Percentiles rank a stretch among this genome's conserved stretches.
phyloP scores from a whole-genome alignment of 176 grass and related monocot genomes.

The Chloris gayana region DNA sequence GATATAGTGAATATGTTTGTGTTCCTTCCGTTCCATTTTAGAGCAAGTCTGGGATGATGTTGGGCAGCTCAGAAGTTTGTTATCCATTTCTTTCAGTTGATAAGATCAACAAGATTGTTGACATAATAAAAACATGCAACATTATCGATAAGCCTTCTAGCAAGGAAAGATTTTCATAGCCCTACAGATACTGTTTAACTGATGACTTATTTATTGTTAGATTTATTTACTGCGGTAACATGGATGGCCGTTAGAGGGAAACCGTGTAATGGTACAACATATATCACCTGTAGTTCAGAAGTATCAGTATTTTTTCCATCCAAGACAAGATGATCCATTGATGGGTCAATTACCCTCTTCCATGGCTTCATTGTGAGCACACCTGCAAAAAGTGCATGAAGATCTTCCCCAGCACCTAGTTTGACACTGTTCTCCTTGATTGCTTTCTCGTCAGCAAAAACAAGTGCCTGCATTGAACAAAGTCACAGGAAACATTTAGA shows the following conservation, averaged over 20 bases:
- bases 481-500: conserved; percentile 26
- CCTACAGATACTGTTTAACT: conserved; percentile 14
- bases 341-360: conserved; percentile 84
- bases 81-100: not conserved
- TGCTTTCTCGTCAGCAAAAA: conserved; percentile 70
- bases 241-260: conserved; percentile 13
- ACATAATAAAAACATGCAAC: not conserved
- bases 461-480: conserved; percentile 62
- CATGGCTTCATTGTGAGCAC: conserved; percentile 94
- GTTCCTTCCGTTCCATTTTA: conserved; percentile 6
- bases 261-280: not conserved
- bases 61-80: not conserved
- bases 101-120: not conserved
- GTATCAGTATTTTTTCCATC: conserved; percentile 50
- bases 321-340: conserved; percentile 78
- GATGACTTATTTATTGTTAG: not conserved
- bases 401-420: conserved; percentile 91
- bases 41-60: not conserved
- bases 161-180: not conserved
- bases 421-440: conserved; percentile 87
- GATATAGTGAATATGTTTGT: not conserved
- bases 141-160: not conserved
- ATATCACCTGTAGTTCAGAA: conserved; percentile 83
- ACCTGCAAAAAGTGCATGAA: conserved; percentile 79
- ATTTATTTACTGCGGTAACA: not conserved